Base-by-base conservation (phyloP, 345 rosid species). In the Melaleuca quinquenervia region DNA sequence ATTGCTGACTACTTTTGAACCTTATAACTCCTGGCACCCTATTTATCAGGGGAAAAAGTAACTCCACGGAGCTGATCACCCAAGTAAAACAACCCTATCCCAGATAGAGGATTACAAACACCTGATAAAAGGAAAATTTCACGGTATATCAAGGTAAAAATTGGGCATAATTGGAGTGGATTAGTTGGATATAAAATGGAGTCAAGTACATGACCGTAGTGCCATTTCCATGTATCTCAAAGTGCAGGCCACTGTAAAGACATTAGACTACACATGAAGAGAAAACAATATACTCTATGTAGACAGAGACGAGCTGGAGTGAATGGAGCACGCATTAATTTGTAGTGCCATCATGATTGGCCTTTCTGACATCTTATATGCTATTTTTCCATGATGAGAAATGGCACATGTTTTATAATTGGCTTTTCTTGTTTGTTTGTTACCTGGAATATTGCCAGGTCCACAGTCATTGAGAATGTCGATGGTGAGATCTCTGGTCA, bases 391-490 rank as follows among this genome's bases (percentile, higher is more conserved):
- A 11, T 20, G 76, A 29, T 29, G 48, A 70, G 48, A 18, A 21
- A 70, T 1, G 48, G 48, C 80, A 36, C 80, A 36, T 18, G 80
- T 70, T 70, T 64, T 70, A 70, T 18, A 36, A 70, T 70, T 70
- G 80, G 48, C 48, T 70, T 70, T 70, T 70, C 80, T 4, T 70
- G 48, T 70, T 70, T 36, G 48, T 70, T 70, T 48, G 48, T 70
- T 70, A 36, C 26, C 85, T 82, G 80, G 26, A 70, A 70, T 11
- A 90, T 13, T 83, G 90, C 75, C 94, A 94, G 94, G 95, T 80
- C 88, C 94, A 22, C 93, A 88, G 50, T 88, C 93, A 85, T 91
- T 89, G 82, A 91, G 90, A 86, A 88, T 88, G 48, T 88, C 88
- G 56, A 87, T 92, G 93, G 89, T 91, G 84, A 90, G 76, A 87